phyloP scores from a whole-genome alignment of 176 grass and related monocot species.

The Eragrostis curvula region DNA sequence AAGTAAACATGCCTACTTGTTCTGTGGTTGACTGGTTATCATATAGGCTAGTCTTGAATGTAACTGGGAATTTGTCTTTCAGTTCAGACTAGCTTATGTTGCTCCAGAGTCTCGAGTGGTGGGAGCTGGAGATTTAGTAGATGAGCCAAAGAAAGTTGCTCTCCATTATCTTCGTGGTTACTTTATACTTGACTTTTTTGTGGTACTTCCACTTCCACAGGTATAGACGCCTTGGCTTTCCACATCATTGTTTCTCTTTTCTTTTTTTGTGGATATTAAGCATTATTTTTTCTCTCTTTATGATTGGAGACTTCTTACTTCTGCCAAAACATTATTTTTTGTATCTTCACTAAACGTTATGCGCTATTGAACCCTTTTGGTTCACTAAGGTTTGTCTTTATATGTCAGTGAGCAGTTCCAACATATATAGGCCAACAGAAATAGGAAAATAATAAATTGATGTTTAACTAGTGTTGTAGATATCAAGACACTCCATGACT shows the following conservation, averaged over 20 bases:
- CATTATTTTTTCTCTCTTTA: background rate
- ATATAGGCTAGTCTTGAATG: conserved; percentile 13
- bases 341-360: too few species aligned
- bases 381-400: too few species aligned
- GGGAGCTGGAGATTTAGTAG: conserved; percentile 89
- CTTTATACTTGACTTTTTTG: conserved; percentile 86
- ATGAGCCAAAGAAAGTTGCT: conserved; percentile 88
- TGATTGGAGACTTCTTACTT: conserved; percentile 13
- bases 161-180: conserved; percentile 78
- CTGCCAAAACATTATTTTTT: background rate
- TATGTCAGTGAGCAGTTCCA: background rate
- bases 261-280: conserved; percentile 10
- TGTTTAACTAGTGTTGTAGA: background rate
- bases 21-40: background rate
- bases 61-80: conserved; percentile 41
- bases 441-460: background rate
- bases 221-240: conserved; percentile 48
- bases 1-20: background rate
- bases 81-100: conserved; percentile 97
- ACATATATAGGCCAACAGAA: conserved; percentile 11
- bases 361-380: too few species aligned
- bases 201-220: conserved; percentile 94
- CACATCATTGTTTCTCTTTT: conserved; percentile 1
- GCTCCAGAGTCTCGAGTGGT: conserved; percentile 93
- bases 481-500: background rate